These are phyloP conservation scores for Russula emetica DNA, from an alignment of 768 basidiomycete species.

Conservation along the genomic window DNA sequence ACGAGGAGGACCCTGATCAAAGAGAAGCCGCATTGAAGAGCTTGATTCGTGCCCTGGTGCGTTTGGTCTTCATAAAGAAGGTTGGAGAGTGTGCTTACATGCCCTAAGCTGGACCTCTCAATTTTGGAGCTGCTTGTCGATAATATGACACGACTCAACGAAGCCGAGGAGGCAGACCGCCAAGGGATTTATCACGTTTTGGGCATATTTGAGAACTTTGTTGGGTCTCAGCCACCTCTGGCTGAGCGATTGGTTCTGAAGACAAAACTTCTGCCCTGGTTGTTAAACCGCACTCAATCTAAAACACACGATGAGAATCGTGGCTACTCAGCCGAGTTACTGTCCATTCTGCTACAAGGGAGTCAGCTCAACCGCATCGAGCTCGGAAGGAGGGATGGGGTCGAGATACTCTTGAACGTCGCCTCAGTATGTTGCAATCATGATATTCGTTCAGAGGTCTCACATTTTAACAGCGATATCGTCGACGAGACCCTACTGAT, in stretches of 20 bases:
- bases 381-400: slow-evolving; percentile 69
- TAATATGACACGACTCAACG: slow-evolving; percentile 84
- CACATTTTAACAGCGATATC: slow-evolving; percentile 62
- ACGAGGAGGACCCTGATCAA: slow-evolving; percentile 60
- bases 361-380: slow-evolving; percentile 63
- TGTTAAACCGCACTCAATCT: slow-evolving; percentile 68
- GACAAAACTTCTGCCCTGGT: slow-evolving; percentile 74
- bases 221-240: slow-evolving; percentile 79
- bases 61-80: slow-evolving; percentile 32
- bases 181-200: slow-evolving; percentile 92
- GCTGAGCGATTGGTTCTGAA: slow-evolving; percentile 65
- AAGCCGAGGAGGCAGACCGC: slow-evolving; percentile 83
- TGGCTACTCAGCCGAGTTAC: slow-evolving; percentile 86
- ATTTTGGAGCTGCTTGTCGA: slow-evolving; percentile 85
- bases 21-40: slow-evolving; percentile 66
- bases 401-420: slow-evolving; percentile 70
- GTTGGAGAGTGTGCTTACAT: slow-evolving; percentile 9
- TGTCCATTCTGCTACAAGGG: slow-evolving; percentile 86
- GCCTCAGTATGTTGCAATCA: slow-evolving; percentile 58
- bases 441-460: slow-evolving; percentile 23
- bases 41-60: slow-evolving; percentile 71
- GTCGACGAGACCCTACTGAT: slow-evolving; percentile 76
- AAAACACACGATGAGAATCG: slow-evolving; percentile 86
- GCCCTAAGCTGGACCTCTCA: slow-evolving; percentile 67
- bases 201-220: slow-evolving; percentile 90